Evolutionary conservation across 2,329 filamentous ascomycete species (phyloP).

Genomic region (Coniochaeta hoffmannii): DNA sequence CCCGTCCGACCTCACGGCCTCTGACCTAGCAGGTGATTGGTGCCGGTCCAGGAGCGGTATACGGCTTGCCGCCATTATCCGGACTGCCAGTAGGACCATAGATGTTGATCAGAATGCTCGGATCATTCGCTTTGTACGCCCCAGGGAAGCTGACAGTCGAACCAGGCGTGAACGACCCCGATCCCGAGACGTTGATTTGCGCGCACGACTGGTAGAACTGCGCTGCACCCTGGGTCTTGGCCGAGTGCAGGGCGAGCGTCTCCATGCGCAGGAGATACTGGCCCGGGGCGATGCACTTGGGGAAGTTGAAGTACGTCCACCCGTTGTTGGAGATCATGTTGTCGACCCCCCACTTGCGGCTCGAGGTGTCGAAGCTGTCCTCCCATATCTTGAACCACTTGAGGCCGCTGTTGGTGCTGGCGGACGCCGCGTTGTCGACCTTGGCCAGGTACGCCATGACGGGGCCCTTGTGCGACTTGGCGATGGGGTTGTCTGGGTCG

Average conservation of each 20-base stretch:
- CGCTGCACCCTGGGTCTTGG: conserved; percentile 26
- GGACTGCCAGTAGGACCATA: conserved; percentile 33
- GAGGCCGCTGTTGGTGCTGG: conserved; percentile 27
- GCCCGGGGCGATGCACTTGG: conserved; percentile 41
- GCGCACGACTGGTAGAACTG: conserved; percentile 38
- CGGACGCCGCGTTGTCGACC: conserved; percentile 40
- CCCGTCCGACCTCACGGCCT: too few relatives aligned
- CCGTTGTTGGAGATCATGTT: conserved; percentile 33
- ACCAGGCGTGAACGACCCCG: conserved; percentile 25
- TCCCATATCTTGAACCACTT: conserved; percentile 50
- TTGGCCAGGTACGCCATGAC: conserved; percentile 46
- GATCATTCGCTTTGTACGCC: conserved; percentile 33
- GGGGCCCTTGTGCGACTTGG: conserved; percentile 46
- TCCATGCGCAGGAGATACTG: conserved; percentile 49
- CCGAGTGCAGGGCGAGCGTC: conserved; percentile 45
- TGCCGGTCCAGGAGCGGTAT: conserved; percentile 28
- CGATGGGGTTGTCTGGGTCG: conserved; percentile 47
- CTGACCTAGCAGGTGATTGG: conserved; percentile 21
- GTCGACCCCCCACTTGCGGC: conserved; percentile 40
- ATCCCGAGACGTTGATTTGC: conserved; percentile 31
- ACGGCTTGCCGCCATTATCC: conserved; percentile 32
- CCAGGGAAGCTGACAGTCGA: conserved; percentile 37
- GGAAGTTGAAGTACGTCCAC: conserved; percentile 41
- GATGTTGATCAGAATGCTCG: conserved; percentile 39
- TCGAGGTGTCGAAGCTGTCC: conserved; percentile 34